These are phyloP conservation scores for Cymodocea nodosa DNA, from an alignment of 116 monocot genomes.

Conservation along the genomic window DNA sequence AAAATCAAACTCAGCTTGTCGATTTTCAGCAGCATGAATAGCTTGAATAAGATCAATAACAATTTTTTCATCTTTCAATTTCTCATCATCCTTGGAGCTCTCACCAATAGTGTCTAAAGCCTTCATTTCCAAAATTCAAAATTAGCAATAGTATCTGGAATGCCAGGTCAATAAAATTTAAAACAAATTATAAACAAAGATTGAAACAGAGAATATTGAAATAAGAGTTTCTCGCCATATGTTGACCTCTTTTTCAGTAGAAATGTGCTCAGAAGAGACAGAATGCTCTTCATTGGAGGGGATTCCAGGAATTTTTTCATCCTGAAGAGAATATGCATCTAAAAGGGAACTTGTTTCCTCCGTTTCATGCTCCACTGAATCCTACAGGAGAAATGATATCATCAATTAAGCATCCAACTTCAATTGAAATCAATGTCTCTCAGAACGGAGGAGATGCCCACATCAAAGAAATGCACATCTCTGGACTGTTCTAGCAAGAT, in stretches of 20 bases:
- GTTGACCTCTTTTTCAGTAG: slow-evolving; percentile 37
- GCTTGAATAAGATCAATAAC: slow-evolving; percentile 72
- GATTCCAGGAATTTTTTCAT: neutral
- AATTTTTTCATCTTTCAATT: slow-evolving; percentile 36
- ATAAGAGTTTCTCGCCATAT: slow-evolving; percentile 16
- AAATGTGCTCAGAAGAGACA: slow-evolving; percentile 12
- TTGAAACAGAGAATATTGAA: neutral
- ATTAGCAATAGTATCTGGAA: neutral
- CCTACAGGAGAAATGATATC: neutral
- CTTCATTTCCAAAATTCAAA: slow-evolving; percentile 17
- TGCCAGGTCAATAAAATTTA: neutral
- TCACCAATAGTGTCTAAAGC: slow-evolving; percentile 6
- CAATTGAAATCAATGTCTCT: neutral
- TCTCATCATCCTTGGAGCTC: slow-evolving; percentile 10
- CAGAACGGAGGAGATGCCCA: too few species aligned
- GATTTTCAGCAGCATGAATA: slow-evolving; percentile 85
- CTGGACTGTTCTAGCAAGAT: too few species aligned
- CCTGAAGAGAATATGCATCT: neutral
- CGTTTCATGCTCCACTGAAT: neutral
- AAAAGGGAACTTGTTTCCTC: neutral
- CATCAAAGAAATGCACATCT: too few species aligned
- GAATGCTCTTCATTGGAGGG: slow-evolving; percentile 14
- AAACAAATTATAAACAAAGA: neutral
- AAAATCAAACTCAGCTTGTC: slow-evolving; percentile 80
- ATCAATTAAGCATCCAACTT: neutral